These are phyloP conservation scores for Larix kaempferi DNA, from an alignment of 75 land plant genomes.

Conservation along the genomic window DNA sequence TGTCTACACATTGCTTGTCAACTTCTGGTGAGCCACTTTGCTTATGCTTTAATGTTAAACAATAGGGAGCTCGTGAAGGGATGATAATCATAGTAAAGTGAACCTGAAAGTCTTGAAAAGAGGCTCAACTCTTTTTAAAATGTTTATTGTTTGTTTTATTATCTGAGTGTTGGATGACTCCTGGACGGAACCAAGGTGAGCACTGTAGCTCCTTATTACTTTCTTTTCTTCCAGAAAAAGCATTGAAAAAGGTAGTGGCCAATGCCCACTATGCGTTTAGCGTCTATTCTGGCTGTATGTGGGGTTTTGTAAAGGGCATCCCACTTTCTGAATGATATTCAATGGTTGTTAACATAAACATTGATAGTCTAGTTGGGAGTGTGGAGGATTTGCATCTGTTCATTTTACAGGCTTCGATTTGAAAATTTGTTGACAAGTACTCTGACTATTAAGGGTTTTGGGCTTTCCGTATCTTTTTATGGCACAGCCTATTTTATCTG, in stretches of 20 bases:
- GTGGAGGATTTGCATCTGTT: background rate
- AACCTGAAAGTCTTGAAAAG: background rate
- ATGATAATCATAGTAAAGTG: background rate
- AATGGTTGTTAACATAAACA: background rate
- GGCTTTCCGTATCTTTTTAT: background rate
- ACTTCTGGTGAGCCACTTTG: slow-evolving; percentile 2
- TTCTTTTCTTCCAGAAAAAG: background rate
- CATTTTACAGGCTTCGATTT: background rate
- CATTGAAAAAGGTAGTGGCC: background rate
- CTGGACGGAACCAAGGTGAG: no score
- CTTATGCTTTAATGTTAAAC: background rate
- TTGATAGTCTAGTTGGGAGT: no score
- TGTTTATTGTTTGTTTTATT: background rate
- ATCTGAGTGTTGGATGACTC: background rate
- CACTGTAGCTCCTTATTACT: background rate
- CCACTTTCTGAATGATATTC: no score
- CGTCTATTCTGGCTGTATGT: background rate
- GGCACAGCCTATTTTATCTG: background rate
- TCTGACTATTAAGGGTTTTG: background rate
- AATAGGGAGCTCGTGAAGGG: slow-evolving; percentile 8
- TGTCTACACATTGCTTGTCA: background rate
- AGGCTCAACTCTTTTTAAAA: background rate
- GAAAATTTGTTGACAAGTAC: background rate
- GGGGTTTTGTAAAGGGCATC: no score
- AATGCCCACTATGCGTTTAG: background rate